Conservation (phyloP, 257 asterid species). For the Paraleonurus japonicus region DNA sequence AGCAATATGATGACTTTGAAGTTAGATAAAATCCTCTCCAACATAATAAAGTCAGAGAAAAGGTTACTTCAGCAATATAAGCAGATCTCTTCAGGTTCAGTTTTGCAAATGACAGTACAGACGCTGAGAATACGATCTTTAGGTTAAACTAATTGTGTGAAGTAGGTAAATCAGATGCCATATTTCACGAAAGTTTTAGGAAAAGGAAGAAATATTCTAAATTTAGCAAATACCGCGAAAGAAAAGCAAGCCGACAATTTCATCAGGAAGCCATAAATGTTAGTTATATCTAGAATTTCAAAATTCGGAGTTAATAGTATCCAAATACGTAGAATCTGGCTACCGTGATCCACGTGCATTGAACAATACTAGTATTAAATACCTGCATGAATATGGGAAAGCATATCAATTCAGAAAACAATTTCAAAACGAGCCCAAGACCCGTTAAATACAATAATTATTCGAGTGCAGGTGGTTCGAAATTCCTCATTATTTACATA, state of each 20-base stretch:
- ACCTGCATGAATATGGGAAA: background rate
- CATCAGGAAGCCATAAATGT: background rate
- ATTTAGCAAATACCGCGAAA: background rate
- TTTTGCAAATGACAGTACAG: background rate
- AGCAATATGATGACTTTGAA: background rate
- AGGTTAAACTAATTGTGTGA: background rate
- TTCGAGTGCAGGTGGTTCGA: background rate
- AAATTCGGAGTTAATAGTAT: background rate
- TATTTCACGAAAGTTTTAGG: background rate
- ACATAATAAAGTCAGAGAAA: background rate
- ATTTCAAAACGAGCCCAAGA: background rate
- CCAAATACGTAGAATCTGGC: background rate
- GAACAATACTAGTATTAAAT: background rate
- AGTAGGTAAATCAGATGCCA: background rate
- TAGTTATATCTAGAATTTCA: background rate
- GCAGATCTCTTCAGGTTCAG: background rate
- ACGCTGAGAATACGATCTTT: background rate
- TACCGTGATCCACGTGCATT: background rate
- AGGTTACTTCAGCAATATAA: background rate
- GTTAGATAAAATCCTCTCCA: background rate
- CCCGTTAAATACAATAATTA: background rate
- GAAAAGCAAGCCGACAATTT: background rate
- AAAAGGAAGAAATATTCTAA: background rate
- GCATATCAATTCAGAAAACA: slow-evolving; percentile 11
- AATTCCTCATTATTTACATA: slow-evolving; percentile 16